Conservation (phyloP, 2,329 filamentous ascomycete genomes). For the Fusarium pseudonygamai region DNA sequence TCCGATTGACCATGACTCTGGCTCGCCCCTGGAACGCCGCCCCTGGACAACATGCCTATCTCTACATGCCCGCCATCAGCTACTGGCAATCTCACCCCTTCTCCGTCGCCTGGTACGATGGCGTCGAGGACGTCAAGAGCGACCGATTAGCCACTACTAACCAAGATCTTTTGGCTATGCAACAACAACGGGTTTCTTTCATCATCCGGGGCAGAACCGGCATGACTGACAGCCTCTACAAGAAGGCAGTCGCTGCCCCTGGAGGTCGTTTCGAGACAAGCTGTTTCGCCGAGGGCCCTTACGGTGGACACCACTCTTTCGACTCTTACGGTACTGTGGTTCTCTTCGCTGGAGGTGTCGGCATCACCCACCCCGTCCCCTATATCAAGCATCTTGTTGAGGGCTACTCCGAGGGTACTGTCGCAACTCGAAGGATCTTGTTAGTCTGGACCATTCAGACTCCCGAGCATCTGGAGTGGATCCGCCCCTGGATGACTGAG, state of each 20-base stretch:
- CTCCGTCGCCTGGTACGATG: constrained; percentile 80
- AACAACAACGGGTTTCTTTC: constrained; percentile 74
- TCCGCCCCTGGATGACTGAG: constrained; percentile 83
- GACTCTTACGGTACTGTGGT: constrained; percentile 81
- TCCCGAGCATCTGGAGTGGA: constrained; percentile 85
- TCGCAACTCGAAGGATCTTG: constrained; percentile 75
- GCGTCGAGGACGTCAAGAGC: constrained; percentile 60
- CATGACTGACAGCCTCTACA: constrained; percentile 75
- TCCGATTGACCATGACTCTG: constrained; percentile 77
- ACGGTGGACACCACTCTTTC: constrained; percentile 76
- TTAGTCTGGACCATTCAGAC: constrained; percentile 84
- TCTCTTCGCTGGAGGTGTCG: constrained; percentile 82
- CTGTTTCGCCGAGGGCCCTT: constrained; percentile 79
- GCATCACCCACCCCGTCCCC: constrained; percentile 82
- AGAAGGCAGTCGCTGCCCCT: constrained; percentile 69
- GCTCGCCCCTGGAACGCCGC: constrained; percentile 80
- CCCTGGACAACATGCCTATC: constrained; percentile 80
- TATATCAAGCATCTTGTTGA: constrained; percentile 77
- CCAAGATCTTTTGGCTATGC: constrained; percentile 66
- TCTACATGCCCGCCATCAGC: constrained; percentile 79
- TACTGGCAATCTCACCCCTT: constrained; percentile 82
- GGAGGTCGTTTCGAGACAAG: constrained; percentile 70
- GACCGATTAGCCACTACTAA: constrained; percentile 69
- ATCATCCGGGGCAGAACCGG: constrained; percentile 78
- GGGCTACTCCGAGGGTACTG: constrained; percentile 74